Evolutionary conservation across 352 stramenopile species (phyloP).

Genomic region (Phytophthora nicotianae): DNA sequence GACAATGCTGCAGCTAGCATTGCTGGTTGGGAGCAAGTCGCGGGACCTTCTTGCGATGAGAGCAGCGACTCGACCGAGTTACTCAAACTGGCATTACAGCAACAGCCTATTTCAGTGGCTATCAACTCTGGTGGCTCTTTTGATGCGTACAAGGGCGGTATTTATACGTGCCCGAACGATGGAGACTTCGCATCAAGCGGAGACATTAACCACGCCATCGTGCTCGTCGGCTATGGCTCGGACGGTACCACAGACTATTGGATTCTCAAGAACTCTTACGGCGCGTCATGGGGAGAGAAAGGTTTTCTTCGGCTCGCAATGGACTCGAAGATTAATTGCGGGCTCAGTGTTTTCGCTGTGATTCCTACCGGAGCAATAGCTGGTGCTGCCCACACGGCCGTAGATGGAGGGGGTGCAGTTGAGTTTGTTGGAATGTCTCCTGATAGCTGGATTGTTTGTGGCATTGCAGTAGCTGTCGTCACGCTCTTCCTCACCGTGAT

Average conservation of each 20-base stretch:
- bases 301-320: conserved; percentile 67
- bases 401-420: conserved; percentile 55
- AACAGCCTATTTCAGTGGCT: conserved; percentile 76
- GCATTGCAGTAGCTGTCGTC: conserved; percentile 18
- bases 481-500: conserved; percentile 44
- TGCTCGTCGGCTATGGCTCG: conserved; percentile 76
- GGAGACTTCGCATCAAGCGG: conserved; percentile 63
- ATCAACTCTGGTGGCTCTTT: conserved; percentile 81
- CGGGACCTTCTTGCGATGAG: conserved; percentile 60
- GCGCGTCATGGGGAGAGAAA: conserved; percentile 68
- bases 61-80: conserved; percentile 60
- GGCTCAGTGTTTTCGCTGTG: conserved; percentile 75
- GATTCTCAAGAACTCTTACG: conserved; percentile 89
- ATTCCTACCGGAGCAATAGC: conserved; percentile 62
- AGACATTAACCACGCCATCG: conserved; percentile 73
- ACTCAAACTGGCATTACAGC: conserved; percentile 70
- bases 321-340: conserved; percentile 82
- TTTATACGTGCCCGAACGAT: conserved; percentile 77
- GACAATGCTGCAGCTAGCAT: conserved; percentile 65
- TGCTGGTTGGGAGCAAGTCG: conserved; percentile 65
- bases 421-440: conserved; percentile 44
- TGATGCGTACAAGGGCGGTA: conserved; percentile 81
- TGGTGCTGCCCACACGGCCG: conserved; percentile 42
- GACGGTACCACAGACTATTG: conserved; percentile 60
- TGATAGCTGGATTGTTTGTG: conserved; percentile 43